Base-by-base conservation (phyloP, 768 basidiomycete genomes). In the Macrolepiota albuminosa region DNA sequence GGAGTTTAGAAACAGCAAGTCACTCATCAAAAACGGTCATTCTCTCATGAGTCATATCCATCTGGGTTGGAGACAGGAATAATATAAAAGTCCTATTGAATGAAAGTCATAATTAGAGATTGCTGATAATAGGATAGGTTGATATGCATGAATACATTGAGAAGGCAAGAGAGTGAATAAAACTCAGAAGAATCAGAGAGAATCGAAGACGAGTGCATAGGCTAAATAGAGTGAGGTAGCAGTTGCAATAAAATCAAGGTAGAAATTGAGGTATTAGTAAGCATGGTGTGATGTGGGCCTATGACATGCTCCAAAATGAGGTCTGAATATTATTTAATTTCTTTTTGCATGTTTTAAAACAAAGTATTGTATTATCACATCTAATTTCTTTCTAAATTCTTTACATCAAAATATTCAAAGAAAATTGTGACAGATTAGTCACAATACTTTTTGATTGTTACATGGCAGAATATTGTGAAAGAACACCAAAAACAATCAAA, bases 11-110 rank as follows among this genome's bases (percentile, higher is more conserved):
- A 49, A 16, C 9, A 36, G 61, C 42, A 48, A 1, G 36, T 40
- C 63, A 43, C 73, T 63, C 54, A 75, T 86, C 89, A 90, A 61
- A 85, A 83, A 0, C 89, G 81, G 59, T 91, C 87, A 1, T 56
- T 67, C 60, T 83, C 80, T 84, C 90, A 89, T 8, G 88, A 88
- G 0, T 78, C 80, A 65, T 93, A 91, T 21, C 88, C 88, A 63
- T 89, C 87, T 2, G 87, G 87, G 66, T 88, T 88, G 0, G 86
- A 83, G 0, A 81, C 74, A 0, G 88, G 86, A 33, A 90, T 74
- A 63, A 91, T 81, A 62, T 87, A 81, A 67, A 90, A 87, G 56
- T 86, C 83, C 81, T 83, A 66, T 36, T 14, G 0, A 14, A 10
- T n/a, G n/a, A n/a, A n/a, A 37, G 42, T 31, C 11, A 31, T 8